These are phyloP conservation scores for Cucurbita argyrosperma DNA, from an alignment of 306 rosid genomes.

Conservation along the genomic window DNA sequence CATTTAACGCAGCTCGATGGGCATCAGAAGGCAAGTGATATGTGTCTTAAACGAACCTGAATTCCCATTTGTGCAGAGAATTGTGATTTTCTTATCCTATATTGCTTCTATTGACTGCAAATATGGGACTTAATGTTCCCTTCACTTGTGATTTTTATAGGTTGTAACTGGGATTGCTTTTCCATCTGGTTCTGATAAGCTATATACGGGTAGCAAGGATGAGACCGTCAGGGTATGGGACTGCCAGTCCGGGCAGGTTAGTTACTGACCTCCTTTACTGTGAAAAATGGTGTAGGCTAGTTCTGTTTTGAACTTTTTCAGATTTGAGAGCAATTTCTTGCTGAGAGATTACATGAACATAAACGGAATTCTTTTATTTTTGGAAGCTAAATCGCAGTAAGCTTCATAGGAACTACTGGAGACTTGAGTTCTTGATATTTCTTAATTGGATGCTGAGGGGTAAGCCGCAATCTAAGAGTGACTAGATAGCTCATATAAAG, in stretches of 20 bases:
- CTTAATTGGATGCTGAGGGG: not conserved
- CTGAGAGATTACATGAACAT: not conserved
- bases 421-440: not conserved
- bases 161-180: conserved; percentile 73
- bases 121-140: not conserved
- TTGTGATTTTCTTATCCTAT: not conserved
- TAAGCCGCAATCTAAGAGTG: not conserved
- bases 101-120: not conserved
- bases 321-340: not conserved
- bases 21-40: conserved; percentile 49
- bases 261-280: not conserved
- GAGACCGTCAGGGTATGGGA: conserved; percentile 85
- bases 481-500: not conserved
- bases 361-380: not conserved
- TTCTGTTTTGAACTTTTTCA: not conserved
- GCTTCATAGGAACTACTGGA: not conserved
- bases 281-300: not conserved
- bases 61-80: not conserved
- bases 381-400: not conserved
- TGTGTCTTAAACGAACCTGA: not conserved
- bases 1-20: conserved; percentile 77
- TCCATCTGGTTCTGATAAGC: conserved; percentile 88
- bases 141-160: conserved; percentile 18
- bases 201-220: conserved; percentile 84
- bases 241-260: conserved; percentile 90